Evolutionary conservation across 495 filamentous ascomycete species (phyloP).

Genomic region (Acidomyces sp.): DNA sequence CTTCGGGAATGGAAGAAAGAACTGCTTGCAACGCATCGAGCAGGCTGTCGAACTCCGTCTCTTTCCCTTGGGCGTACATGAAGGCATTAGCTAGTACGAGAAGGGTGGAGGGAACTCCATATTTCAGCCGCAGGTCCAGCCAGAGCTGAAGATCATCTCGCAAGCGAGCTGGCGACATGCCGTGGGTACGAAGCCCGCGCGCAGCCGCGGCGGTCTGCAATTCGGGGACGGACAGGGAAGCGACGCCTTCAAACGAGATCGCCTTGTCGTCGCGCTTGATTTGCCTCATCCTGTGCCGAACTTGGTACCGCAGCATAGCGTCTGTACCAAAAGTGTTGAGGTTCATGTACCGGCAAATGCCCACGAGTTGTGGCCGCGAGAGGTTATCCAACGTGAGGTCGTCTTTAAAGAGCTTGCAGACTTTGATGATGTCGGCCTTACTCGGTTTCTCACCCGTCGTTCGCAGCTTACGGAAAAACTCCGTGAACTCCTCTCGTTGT

Average conservation of each 20-base stretch:
- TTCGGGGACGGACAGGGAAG: slow-evolving; percentile 82
- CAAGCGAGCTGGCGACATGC: slow-evolving; percentile 71
- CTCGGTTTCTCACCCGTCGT: slow-evolving; percentile 81
- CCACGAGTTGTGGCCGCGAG: slow-evolving; percentile 88
- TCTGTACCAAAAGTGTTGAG: slow-evolving; percentile 94
- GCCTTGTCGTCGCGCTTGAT: slow-evolving; percentile 96
- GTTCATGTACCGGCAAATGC: slow-evolving; percentile 97
- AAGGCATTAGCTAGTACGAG: slow-evolving; percentile 94
- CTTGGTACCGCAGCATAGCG: slow-evolving; percentile 91
- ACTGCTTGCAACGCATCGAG: slow-evolving; percentile 90
- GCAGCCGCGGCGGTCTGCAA: slow-evolving; percentile 82
- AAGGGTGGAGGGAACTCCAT: slow-evolving; percentile 86
- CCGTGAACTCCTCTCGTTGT: slow-evolving; percentile 87
- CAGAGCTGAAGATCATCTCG: slow-evolving; percentile 88
- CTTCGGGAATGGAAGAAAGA: slow-evolving; percentile 86
- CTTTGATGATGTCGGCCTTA: slow-evolving; percentile 85
- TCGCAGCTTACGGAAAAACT: slow-evolving; percentile 88
- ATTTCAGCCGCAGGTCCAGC: slow-evolving; percentile 85
- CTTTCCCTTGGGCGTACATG: slow-evolving; percentile 86
- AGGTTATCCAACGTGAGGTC: slow-evolving; percentile 95
- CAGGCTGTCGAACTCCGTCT: slow-evolving; percentile 72
- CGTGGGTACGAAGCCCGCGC: slow-evolving; percentile 84
- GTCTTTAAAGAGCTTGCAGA: slow-evolving; percentile 99
- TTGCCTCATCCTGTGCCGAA: slow-evolving; percentile 95
- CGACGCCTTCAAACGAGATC: slow-evolving; percentile 89